These are phyloP conservation scores for Petrea volubilis DNA, from an alignment of 257 asterid species.

Conservation along the genomic window DNA sequence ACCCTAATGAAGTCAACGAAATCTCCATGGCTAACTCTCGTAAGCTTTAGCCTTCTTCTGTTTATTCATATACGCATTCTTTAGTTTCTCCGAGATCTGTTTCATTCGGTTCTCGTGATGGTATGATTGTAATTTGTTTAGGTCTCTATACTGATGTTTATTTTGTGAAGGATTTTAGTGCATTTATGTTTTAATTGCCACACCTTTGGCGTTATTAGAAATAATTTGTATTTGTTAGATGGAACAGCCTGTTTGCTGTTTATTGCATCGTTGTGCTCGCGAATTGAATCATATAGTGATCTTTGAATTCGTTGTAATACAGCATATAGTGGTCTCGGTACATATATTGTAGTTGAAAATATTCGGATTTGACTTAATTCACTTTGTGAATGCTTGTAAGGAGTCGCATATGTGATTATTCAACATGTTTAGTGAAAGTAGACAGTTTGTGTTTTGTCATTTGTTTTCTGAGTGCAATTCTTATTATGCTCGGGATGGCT, in stretches of 20 bases:
- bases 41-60: slow-evolving; percentile 14
- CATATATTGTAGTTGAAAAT: too few relatives aligned
- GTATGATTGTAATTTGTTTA: background rate
- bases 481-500: background rate
- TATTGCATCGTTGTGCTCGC: too few relatives aligned
- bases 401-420: background rate
- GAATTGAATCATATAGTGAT: too few relatives aligned
- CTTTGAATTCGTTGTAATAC: too few relatives aligned
- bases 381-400: background rate
- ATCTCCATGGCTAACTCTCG: slow-evolving; percentile 54
- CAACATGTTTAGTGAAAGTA: background rate
- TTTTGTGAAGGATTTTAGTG: background rate
- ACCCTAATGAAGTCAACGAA: slow-evolving; percentile 48
- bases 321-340: too few relatives aligned
- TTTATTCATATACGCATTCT: background rate
- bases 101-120: background rate
- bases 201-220: background rate
- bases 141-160: background rate
- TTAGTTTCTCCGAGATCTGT: slow-evolving; percentile 3
- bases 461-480: background rate
- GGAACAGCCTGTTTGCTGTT: background rate
- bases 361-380: background rate
- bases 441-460: background rate
- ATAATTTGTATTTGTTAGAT: background rate
- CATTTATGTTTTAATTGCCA: background rate